Evolutionary conservation across 164 flowering plant species (phyloP).

Genomic region (Euptelea pleiosperma): DNA sequence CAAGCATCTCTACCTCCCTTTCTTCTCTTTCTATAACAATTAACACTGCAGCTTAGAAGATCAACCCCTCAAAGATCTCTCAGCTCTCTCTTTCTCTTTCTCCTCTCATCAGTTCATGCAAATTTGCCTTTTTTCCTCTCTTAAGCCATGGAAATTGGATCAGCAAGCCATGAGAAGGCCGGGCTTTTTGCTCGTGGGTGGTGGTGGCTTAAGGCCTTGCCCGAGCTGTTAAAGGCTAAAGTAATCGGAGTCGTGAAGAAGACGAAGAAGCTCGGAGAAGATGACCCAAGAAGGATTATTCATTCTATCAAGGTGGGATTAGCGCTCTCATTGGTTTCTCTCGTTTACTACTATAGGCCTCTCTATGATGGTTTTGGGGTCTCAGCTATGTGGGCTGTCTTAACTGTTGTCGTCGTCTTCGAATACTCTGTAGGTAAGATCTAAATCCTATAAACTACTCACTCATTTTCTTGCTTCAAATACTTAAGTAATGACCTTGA

Average conservation of each 20-base stretch:
- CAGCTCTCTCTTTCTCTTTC: slow-evolving; percentile 4
- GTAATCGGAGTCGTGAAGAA: slow-evolving; percentile 20
- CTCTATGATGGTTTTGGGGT: slow-evolving; percentile 60
- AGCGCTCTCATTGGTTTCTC: slow-evolving; percentile 72
- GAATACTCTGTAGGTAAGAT: slow-evolving; percentile 70
- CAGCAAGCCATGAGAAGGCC: slow-evolving; percentile 22
- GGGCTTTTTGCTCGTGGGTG: slow-evolving; percentile 25
- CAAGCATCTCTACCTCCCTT: slow-evolving; percentile 2
- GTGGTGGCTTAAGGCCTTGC: slow-evolving; percentile 26
- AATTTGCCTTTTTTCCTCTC: not conserved
- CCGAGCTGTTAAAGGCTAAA: slow-evolving; percentile 12
- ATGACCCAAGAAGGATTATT: slow-evolving; percentile 69
- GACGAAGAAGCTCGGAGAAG: slow-evolving; percentile 45
- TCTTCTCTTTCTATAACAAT: not conserved
- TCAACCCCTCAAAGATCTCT: too few relatives aligned
- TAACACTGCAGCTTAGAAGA: too few relatives aligned
- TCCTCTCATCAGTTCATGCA: slow-evolving; percentile 7
- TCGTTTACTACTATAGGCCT: slow-evolving; percentile 57
- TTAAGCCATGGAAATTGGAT: slow-evolving; percentile 32
- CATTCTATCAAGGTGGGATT: slow-evolving; percentile 75
- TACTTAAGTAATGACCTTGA: not conserved
- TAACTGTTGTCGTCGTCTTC: slow-evolving; percentile 79
- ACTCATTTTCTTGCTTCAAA: not conserved
- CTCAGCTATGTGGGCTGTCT: slow-evolving; percentile 75
- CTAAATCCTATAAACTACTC: not conserved